Evolutionary conservation across 2,329 filamentous ascomycete species (phyloP).

Genomic region (Aureobasidium sp.): DNA sequence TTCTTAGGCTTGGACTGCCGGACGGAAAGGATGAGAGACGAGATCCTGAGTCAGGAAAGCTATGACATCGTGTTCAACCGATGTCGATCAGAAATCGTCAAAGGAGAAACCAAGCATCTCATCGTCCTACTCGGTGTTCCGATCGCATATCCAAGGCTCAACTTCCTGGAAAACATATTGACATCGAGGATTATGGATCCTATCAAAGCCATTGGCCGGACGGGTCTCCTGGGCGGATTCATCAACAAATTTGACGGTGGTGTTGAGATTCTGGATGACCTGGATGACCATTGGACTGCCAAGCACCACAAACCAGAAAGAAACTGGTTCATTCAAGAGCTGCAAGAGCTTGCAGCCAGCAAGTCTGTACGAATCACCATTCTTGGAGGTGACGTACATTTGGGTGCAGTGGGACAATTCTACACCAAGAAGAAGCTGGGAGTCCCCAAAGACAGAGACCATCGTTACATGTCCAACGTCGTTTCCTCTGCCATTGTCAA

Average conservation of each 20-base stretch:
- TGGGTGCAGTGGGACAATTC: slow-evolving; percentile 88
- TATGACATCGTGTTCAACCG: slow-evolving; percentile 84
- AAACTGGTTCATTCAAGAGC: slow-evolving; percentile 75
- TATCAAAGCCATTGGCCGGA: slow-evolving; percentile 77
- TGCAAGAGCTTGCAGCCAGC: slow-evolving; percentile 87
- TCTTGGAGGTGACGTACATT: slow-evolving; percentile 86
- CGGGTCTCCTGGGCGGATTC: slow-evolving; percentile 68
- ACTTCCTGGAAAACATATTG: slow-evolving; percentile 59
- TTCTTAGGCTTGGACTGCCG: slow-evolving; percentile 85
- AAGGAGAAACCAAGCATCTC: slow-evolving; percentile 80
- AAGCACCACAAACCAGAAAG: slow-evolving; percentile 90
- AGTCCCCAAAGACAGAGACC: slow-evolving; percentile 74
- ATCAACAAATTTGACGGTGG: slow-evolving; percentile 87
- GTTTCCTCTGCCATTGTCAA: slow-evolving; percentile 94
- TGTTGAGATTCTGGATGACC: slow-evolving; percentile 81
- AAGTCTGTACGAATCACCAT: slow-evolving; percentile 90
- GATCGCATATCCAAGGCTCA: slow-evolving; percentile 38
- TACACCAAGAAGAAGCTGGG: slow-evolving; percentile 81
- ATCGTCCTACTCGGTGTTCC: slow-evolving; percentile 75
- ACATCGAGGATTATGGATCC: slow-evolving; percentile 82
- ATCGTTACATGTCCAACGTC: slow-evolving; percentile 93
- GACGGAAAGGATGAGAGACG: slow-evolving; percentile 78
- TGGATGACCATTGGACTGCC: slow-evolving; percentile 96
- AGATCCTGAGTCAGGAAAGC: slow-evolving; percentile 70
- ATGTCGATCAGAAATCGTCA: slow-evolving; percentile 70